Evolutionary conservation across 78 protist species (phyloP).

Genomic region (Dictyostelium discoideum): DNA sequence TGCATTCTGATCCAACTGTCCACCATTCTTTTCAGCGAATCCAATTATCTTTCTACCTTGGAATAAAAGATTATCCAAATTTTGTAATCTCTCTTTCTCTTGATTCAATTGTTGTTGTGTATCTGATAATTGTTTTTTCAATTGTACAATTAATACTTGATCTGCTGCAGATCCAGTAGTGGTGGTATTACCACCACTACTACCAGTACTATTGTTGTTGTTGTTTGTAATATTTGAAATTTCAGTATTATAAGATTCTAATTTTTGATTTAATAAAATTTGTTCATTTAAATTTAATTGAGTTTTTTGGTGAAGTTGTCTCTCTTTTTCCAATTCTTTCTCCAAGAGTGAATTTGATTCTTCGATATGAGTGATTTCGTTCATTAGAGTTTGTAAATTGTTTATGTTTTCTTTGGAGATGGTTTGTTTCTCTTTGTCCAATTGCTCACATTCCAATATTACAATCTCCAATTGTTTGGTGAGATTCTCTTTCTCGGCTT

Average conservation of each 20-base stretch:
- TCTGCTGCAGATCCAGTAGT: background rate
- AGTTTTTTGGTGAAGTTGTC: background rate
- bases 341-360: slow-evolving; percentile 41
- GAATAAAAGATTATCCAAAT: slow-evolving; percentile 36
- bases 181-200: too few relatives aligned
- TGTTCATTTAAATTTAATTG: background rate
- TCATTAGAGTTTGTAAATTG: slow-evolving; percentile 65
- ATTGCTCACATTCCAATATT: slow-evolving; percentile 57
- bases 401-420: slow-evolving; percentile 67
- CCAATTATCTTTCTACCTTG: slow-evolving; percentile 62
- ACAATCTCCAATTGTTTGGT: slow-evolving; percentile 48
- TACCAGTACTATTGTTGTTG: too few relatives aligned
- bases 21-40: slow-evolving; percentile 36
- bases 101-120: slow-evolving; percentile 17
- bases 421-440: slow-evolving; percentile 65
- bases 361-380: slow-evolving; percentile 67
- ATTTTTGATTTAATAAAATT: background rate
- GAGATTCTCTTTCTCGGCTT: slow-evolving; percentile 46
- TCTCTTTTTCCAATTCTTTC: slow-evolving; percentile 70
- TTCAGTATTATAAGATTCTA: slow-evolving; percentile 41
- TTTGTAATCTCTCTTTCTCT: slow-evolving; percentile 53
- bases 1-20: slow-evolving; percentile 41
- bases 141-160: background rate
- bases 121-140: slow-evolving; percentile 57
- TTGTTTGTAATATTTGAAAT: background rate